Conservation (phyloP, 163 green algal genomes). For the Scenedesmus sp. region DNA sequence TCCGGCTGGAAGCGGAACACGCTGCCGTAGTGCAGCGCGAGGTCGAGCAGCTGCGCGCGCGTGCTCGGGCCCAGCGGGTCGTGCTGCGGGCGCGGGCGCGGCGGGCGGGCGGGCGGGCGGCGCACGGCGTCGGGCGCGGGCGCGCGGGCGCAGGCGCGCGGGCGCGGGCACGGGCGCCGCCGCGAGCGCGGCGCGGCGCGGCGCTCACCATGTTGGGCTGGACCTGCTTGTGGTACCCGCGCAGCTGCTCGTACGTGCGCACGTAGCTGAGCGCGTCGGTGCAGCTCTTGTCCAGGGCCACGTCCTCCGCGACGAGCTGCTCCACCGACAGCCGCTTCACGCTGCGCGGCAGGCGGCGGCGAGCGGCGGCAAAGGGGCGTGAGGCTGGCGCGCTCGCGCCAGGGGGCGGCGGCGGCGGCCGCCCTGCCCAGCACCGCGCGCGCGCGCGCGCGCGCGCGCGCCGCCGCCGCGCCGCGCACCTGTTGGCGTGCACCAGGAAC, state of each 20-base stretch:
- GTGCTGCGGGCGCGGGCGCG: conserved; percentile 1
- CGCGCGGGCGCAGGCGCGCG: conserved; percentile 40
- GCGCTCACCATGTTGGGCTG: conserved; percentile 15
- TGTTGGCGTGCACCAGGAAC: conserved; percentile 54
- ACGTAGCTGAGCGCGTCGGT: conserved; percentile 73
- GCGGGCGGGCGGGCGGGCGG: conserved; percentile 40
- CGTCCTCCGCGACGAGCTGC: conserved; percentile 62
- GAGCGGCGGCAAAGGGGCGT: neutral
- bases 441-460: neutral
- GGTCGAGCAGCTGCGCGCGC: conserved; percentile 50
- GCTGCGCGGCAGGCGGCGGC: neutral
- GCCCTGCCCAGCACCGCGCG: neutral
- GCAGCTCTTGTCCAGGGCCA: conserved; percentile 63
- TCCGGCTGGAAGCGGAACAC: conserved; percentile 69
- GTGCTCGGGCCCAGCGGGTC: conserved; percentile 26
- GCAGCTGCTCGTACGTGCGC: conserved; percentile 43
- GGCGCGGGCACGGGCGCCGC: conserved; percentile 44
- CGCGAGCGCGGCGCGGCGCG: neutral
- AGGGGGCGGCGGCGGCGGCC: neutral
- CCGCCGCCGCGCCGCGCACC: too few species aligned
- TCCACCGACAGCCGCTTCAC: conserved; percentile 40
- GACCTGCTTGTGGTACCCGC: conserved; percentile 35
- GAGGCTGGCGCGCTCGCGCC: neutral
- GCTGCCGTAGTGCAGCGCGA: conserved; percentile 52
- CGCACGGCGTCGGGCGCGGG: conserved; percentile 25